A percentile compares a stretch with the other conserved stretches of the same genome.
Evolutionary conservation across 1,139 yeast genomes (phyloP).

Genomic region (Kodamaea ohmeri): DNA sequence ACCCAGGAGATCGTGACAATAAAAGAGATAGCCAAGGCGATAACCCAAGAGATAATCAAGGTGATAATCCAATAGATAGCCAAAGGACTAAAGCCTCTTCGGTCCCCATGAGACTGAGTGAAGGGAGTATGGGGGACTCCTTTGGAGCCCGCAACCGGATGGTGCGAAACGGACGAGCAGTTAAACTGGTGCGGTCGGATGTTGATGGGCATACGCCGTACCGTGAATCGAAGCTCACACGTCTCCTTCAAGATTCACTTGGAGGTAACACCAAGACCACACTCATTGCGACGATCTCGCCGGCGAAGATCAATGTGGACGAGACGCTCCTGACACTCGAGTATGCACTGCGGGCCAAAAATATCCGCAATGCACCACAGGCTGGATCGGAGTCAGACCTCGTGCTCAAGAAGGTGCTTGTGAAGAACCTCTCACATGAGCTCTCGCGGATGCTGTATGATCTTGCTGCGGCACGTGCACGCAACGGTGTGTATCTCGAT

Average conservation of each 20-base stretch:
- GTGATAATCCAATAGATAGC: too few species aligned
- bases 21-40: background rate
- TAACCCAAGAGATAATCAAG: background rate
- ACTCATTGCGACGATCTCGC: constrained; percentile 79
- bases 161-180: too few species aligned
- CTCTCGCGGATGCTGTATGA: constrained; percentile 56
- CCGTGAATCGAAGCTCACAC: constrained; percentile 78
- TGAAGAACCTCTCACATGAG: constrained; percentile 57
- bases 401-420: constrained; percentile 56
- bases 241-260: constrained; percentile 75
- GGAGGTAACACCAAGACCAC: constrained; percentile 83
- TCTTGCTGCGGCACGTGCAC: constrained; percentile 56
- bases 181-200: background rate
- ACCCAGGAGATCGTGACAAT: background rate
- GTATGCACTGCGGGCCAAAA: constrained; percentile 80
- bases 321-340: constrained; percentile 83
- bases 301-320: constrained; percentile 68
- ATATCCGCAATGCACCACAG: constrained; percentile 72
- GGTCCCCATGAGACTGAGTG: too few species aligned
- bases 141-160: too few species aligned
- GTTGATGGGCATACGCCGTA: constrained; percentile 62
- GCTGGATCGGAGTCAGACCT: constrained; percentile 48
- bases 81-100: too few species aligned
- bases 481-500: constrained; percentile 61
- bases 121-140: too few species aligned